phyloP scores from a whole-genome alignment of 768 basidiomycete species.

The Suillus placidus region DNA sequence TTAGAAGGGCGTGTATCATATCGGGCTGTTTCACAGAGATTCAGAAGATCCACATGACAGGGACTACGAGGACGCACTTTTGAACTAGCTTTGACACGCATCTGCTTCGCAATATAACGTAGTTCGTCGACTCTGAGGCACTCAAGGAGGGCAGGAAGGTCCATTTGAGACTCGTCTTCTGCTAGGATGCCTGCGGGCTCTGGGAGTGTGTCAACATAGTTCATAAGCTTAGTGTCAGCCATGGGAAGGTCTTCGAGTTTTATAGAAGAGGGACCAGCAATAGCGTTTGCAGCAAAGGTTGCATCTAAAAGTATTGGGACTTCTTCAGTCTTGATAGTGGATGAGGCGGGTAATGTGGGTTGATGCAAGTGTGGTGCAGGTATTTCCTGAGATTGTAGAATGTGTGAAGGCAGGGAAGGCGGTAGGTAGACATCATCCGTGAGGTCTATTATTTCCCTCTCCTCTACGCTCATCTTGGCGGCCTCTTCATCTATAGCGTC shows the following conservation, averaged over 20 bases:
- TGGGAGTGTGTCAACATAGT: background rate
- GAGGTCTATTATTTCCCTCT: background rate
- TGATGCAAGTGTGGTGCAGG: background rate
- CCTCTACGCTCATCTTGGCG: background rate
- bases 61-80: constrained; percentile 31
- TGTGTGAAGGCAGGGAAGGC: background rate
- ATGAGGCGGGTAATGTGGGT: background rate
- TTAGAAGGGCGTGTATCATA: constrained; percentile 38
- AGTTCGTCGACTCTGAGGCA: constrained; percentile 50
- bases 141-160: constrained; percentile 43
- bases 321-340: background rate
- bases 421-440: background rate
- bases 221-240: background rate
- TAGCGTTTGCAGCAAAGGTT: background rate
- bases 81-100: constrained; percentile 41
- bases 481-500: constrained; percentile 6
- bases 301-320: background rate
- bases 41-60: constrained; percentile 1
- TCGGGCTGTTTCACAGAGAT: constrained; percentile 25
- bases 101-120: constrained; percentile 43
- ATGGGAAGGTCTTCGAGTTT: constrained; percentile 12
- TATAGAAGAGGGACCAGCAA: constrained; percentile 11
- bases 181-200: constrained; percentile 37
- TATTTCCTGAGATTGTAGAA: background rate
- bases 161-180: constrained; percentile 42